Conservation (phyloP, 495 filamentous ascomycete genomes). For the Aspergillus egyptiacus region DNA sequence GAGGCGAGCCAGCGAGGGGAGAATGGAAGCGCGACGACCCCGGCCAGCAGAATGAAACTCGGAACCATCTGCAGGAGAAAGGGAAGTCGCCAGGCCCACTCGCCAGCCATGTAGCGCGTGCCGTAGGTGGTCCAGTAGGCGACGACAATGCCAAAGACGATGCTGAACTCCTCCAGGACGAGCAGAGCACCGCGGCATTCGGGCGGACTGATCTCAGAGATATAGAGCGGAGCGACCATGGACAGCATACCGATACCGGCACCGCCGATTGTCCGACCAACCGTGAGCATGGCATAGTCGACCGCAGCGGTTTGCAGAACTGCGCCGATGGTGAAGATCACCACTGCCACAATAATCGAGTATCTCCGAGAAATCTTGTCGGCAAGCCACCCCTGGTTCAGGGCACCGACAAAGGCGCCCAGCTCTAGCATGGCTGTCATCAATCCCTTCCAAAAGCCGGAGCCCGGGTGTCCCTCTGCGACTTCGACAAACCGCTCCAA, state of each 20-base stretch:
- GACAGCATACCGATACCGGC: slow-evolving; percentile 53
- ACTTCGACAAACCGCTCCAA: slow-evolving; percentile 44
- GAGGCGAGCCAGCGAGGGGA: slow-evolving; percentile 50
- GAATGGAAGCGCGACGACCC: slow-evolving; percentile 45
- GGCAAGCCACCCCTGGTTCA: slow-evolving; percentile 55
- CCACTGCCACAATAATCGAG: slow-evolving; percentile 50
- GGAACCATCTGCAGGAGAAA: slow-evolving; percentile 48
- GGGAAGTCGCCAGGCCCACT: slow-evolving; percentile 48
- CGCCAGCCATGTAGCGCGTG: slow-evolving; percentile 44
- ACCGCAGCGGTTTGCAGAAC: slow-evolving; percentile 50
- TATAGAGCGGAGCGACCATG: slow-evolving; percentile 52
- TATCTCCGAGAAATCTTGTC: slow-evolving; percentile 54
- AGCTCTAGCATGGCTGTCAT: slow-evolving; percentile 58
- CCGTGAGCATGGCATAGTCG: slow-evolving; percentile 51
- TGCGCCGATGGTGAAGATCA: slow-evolving; percentile 51
- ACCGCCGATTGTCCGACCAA: slow-evolving; percentile 57
- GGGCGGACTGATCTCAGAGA: slow-evolving; percentile 51
- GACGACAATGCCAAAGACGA: slow-evolving; percentile 51
- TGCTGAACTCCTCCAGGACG: slow-evolving; percentile 50
- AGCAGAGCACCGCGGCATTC: slow-evolving; percentile 49
- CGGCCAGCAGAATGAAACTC: slow-evolving; percentile 38
- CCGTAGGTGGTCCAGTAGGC: slow-evolving; percentile 55
- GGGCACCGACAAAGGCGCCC: slow-evolving; percentile 48
- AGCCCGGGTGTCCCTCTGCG: slow-evolving; percentile 32
- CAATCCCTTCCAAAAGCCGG: slow-evolving; percentile 54